Evolutionary conservation across 1,139 yeast genomes (phyloP), one percentile per base, ranked within the genome.

Genomic region (Taiozyma sp.): DNA sequence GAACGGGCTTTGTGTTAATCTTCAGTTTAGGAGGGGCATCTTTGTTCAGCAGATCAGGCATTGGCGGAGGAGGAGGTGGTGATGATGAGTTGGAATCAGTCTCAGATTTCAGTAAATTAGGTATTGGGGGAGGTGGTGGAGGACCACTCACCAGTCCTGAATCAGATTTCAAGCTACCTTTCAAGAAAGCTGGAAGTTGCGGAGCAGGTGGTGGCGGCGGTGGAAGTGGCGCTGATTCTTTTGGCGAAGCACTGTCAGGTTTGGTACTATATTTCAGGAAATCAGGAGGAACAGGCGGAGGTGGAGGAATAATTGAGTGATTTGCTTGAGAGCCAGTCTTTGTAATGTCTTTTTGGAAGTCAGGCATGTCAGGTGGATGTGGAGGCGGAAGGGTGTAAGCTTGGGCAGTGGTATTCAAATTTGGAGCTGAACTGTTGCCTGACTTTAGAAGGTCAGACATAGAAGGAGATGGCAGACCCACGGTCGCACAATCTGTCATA

Each of bases 121-220:
- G 22, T 6, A 49, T 36, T 14, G 55, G 47, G 4, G 62, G 66
- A 2, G 72, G 71, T 12, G 70, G 69, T 9, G 71, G 70, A n/a
- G 70, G 69, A 13, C 36, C 19, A n/a, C 16, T 6, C 14, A n/a
- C 7, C 13, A 69, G 66, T 14, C 68, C 65, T 12, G 69, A 55
- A 51, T 45, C 45, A 44, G 24, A 39, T 24, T 8, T 51, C 24
- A 32, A 43, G 8, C 42, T 44, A 14, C 29, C 29, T n/a, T 45
- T 48, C 16, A 48, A 48, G 16, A 57, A 51, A 1, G 49, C 51
- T 24, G 40, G 19, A 8, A 23, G 58, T 16, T 46, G 22, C 4
- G 66, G 60, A 8, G 66, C 64, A n/a, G 67, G 67, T 5, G 70
- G 68, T 23, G 69, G 66, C 28, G 73, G 70, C 16, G 73, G 69